Percentiles rank a stretch among this genome's conserved stretches.
Evolutionary conservation across 805 yeast species (phyloP).

Genomic region (Wickerhamomyces queroliae): DNA sequence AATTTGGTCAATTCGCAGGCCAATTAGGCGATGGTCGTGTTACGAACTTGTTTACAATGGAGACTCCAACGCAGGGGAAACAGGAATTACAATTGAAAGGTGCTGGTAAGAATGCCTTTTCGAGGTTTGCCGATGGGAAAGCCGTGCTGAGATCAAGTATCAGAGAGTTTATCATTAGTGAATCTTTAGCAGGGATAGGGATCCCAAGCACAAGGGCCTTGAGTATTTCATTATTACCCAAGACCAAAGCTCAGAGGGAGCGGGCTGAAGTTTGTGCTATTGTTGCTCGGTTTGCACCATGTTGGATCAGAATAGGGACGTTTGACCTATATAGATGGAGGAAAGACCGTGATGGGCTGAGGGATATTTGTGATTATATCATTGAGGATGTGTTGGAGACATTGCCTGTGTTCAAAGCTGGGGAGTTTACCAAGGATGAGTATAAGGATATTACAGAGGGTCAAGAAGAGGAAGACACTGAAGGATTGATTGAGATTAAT

Average conservation of each 20-base stretch:
- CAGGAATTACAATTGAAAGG: conserved; percentile 83
- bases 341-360: conserved; percentile 58
- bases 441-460: conserved; percentile 19
- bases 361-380: conserved; percentile 64
- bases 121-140: conserved; percentile 95
- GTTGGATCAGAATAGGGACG: conserved; percentile 85
- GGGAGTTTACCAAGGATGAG: conserved; percentile 15
- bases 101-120: conserved; percentile 85
- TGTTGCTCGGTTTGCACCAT: conserved; percentile 75
- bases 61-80: conserved; percentile 34
- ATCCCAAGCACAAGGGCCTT: conserved; percentile 86
- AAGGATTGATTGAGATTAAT: conserved; percentile 21
- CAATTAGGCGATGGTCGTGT: conserved; percentile 97
- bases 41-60: conserved; percentile 68
- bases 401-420: conserved; percentile 23
- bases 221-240: conserved; percentile 65
- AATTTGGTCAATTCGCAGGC: conserved; percentile 95
- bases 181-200: conserved; percentile 71
- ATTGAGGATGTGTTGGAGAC: conserved; percentile 53
- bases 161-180: conserved; percentile 83
- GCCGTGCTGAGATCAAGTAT: conserved; percentile 87
- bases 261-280: conserved; percentile 78
- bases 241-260: conserved; percentile 68
- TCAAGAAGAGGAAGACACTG: conserved; percentile 8
- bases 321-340: conserved; percentile 79